Percentiles rank a stretch among this genome's conserved stretches.
Evolutionary conservation across 441 rosid species (phyloP).

Genomic region (Geranium incanum): DNA sequence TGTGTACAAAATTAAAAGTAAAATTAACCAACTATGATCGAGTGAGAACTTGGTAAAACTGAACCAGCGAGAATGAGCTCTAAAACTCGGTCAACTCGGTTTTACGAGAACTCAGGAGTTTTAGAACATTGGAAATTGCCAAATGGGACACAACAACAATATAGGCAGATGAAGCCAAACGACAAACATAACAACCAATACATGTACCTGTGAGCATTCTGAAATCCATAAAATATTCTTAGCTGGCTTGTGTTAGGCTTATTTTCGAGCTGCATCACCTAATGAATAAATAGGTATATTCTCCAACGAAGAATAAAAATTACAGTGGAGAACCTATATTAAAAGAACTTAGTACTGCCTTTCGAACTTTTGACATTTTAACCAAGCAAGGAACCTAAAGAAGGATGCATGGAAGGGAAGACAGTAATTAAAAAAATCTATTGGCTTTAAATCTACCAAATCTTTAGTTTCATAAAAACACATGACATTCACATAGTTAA

Average conservation of each 20-base stretch:
- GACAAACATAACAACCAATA: neutral
- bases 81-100: too few relatives aligned
- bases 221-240: neutral
- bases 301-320: neutral
- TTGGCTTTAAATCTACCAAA: neutral
- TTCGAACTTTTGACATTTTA: neutral
- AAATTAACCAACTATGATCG: too few relatives aligned
- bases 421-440: neutral
- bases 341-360: neutral
- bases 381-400: neutral
- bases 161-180: neutral
- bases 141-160: neutral
- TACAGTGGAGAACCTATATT: neutral
- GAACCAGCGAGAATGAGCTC: too few relatives aligned
- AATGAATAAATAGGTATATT: neutral
- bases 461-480: neutral
- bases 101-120: too few relatives aligned
- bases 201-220: neutral
- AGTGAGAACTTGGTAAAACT: too few relatives aligned
- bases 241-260: neutral
- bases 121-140: too few relatives aligned
- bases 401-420: neutral
- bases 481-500: neutral
- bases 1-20: too few relatives aligned
- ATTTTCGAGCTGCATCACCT: neutral